Evolutionary conservation across 1,284 basidiomycete genomes (phyloP), one percentile per base, ranked within the genome.

Genomic region (Ganoderma sp.): DNA sequence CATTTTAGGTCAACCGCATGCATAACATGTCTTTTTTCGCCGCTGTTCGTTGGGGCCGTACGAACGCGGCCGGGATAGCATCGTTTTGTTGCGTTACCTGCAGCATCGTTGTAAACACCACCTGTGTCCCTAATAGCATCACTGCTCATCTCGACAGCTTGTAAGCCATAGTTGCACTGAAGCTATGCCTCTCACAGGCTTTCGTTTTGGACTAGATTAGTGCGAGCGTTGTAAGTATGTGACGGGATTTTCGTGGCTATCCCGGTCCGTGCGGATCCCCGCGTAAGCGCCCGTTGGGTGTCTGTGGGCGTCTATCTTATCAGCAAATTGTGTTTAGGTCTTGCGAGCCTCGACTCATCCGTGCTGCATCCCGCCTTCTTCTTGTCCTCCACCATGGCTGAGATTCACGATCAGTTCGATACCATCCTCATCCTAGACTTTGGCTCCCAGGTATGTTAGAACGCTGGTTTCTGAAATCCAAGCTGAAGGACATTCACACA

Each of bases 351-450:
- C 50, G 22, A 56, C 39, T 37, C 39, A 64, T 19, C 25, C 15
- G 41, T 9, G 34, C 54, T 39, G 5, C 61, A 34, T 15, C 17
- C 32, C 14, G 17, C 17, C 52, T 54, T 64, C 54, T 32, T 45
- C 58, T 5, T 19, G 1, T 60, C 63, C 22, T 43, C 54, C 65
- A 57, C 68, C 58, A 93, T 93, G 91, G 84, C 89, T 25, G 90
- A 92, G 77, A 98, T 98, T 73, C 96, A 98, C 83, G 93, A 96
- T 80, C 91, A 97, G 77, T 98, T 98, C 79, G 96, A 98, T 79
- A 97, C 97, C 61, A 91, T 99, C 76, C 90, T 99, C 61, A 99
- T 99, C 77, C 86, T 99, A 62, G 97, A 99, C 81, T 99, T 99
- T 81, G 97, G 97, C 71, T 99, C 96, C 56, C 96, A 98, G 88